Percentiles rank a stretch among this genome's conserved stretches.
These are phyloP conservation scores for Pelagomonas calceolata DNA, from an alignment of 108 stramenopile species.

Conservation along the genomic window DNA sequence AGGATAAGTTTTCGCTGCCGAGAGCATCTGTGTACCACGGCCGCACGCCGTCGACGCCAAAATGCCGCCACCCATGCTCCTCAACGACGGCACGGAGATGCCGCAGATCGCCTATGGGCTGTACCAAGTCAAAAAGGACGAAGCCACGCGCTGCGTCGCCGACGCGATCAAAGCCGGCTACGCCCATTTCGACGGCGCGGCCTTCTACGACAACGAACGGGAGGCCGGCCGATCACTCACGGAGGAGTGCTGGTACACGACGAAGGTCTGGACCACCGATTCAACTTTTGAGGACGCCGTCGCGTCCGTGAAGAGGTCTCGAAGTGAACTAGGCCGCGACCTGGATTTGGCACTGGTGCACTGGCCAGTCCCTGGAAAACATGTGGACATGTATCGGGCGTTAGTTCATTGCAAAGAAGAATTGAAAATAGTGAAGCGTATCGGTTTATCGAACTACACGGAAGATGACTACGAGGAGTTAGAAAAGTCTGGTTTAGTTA, in stretches of 20 bases:
- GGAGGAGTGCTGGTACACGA: conserved; percentile 28
- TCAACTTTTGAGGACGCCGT: conserved; percentile 16
- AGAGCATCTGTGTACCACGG: too few relatives aligned
- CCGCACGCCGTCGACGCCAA: too few relatives aligned
- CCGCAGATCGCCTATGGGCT: conserved; percentile 50
- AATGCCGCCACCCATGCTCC: too few relatives aligned
- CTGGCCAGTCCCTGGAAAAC: conserved; percentile 34
- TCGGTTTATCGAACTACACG: conserved; percentile 23
- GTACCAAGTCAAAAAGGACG: conserved; percentile 40
- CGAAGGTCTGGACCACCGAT: conserved; percentile 40
- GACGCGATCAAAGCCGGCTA: conserved; percentile 21
- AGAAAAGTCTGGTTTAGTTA: conserved; percentile 1
- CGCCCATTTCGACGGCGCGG: conserved; percentile 43
- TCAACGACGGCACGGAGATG: conserved; percentile 10
- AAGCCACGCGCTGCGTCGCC: conserved; percentile 13
- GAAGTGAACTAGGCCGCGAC: conserved; percentile 23
- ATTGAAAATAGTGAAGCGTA: conserved; percentile 1
- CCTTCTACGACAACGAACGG: conserved; percentile 41
- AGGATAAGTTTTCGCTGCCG: too few relatives aligned
- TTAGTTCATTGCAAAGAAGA: conserved; percentile 13
- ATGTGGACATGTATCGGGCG: conserved; percentile 20
- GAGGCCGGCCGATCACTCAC: conserved; percentile 31
- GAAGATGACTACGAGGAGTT: conserved; percentile 26
- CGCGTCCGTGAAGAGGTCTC: conserved; percentile 11
- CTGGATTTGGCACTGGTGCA: conserved; percentile 39